Base-by-base conservation (phyloP, 345 rosid species). In the Bretschneidera sinensis region DNA sequence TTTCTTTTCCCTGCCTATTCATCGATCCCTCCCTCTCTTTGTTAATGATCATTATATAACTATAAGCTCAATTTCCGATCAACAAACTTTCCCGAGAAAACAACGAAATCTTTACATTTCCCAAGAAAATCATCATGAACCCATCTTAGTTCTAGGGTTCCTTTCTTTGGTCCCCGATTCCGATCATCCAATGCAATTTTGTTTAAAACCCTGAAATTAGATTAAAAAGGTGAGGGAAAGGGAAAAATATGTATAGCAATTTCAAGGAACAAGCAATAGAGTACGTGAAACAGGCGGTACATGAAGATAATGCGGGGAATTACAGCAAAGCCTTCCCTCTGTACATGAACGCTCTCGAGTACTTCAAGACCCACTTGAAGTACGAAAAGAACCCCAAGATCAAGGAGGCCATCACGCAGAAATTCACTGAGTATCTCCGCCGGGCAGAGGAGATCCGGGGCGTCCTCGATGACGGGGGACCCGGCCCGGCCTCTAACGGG, bases 401-500 rank as follows among this genome's bases (percentile, higher is more conserved):
- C 62, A 69, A 71, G 54, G 91, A 87, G 54, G 91, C 91, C 0
- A 87, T 87, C 43, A 84, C 88, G 33, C 85, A 77, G 76, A 87
- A 87, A 67, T 85, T 85, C 75, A 87, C 86, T 21, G 95, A 85
- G 74, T 87, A 87, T 71, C 80, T 87, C 21, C 86, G 87, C 10
- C 82, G 91, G 1, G 95, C 95, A 16, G 95, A 87, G 86, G 95
- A 87, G 86, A 85, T 87, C 79, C 83, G 88, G 4, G 81, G 82
- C 17, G 86, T 87, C 33, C 79, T 87, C 43, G 91, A 87, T 43
- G 88, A 80, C 49, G 91, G 91, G 6, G 91, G 86, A 0, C 75
- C 85, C 0, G 88, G 88, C 0, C 85, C 88, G 0, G 76, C 78
- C 16, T 71, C 81, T 0, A 84, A 82, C 47, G 88, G 91, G 6